Evolutionary conservation across 305 asterid genomes (phyloP).

Genomic region (Ilex paraguariensis): DNA sequence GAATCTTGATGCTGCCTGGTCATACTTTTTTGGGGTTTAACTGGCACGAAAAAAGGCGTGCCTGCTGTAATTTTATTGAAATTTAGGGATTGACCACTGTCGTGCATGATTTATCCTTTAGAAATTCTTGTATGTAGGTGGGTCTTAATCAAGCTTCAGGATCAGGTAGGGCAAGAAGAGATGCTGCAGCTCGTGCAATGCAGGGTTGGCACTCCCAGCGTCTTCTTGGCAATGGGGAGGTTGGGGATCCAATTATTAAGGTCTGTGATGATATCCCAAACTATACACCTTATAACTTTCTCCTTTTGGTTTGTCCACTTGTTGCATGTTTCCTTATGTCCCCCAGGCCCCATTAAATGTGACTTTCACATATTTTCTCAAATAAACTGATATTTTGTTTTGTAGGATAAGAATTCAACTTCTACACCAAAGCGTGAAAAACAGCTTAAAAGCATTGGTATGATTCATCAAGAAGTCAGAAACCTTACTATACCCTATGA

Average conservation of each 20-base stretch:
- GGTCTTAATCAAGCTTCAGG: conserved; percentile 56
- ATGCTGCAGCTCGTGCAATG: conserved; percentile 99
- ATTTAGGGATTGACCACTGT: no score
- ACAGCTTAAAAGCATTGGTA: conserved; percentile 81
- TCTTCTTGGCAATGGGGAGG: conserved; percentile 80
- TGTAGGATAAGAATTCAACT: conserved; percentile 62
- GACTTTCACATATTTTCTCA: no score
- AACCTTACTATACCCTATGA: background rate
- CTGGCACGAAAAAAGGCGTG: no score
- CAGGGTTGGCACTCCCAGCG: conserved; percentile 99
- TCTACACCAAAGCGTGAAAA: conserved; percentile 73
- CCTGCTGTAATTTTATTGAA: no score
- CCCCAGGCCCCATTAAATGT: no score
- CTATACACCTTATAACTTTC: conserved; percentile 10
- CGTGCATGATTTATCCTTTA: background rate
- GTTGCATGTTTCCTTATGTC: no score
- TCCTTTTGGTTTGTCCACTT: background rate
- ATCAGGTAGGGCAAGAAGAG: conserved; percentile 94
- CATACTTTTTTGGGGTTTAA: no score
- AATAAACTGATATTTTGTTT: conserved; percentile 9
- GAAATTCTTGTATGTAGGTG: conserved; percentile 41
- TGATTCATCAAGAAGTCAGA: conserved; percentile 16
- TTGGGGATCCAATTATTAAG: conserved; percentile 90
- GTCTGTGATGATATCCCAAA: conserved; percentile 26
- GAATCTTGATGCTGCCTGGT: no score